Base-by-base conservation (phyloP, 2,329 filamentous ascomycete genomes). In the Colletotrichum ledebouriae region DNA sequence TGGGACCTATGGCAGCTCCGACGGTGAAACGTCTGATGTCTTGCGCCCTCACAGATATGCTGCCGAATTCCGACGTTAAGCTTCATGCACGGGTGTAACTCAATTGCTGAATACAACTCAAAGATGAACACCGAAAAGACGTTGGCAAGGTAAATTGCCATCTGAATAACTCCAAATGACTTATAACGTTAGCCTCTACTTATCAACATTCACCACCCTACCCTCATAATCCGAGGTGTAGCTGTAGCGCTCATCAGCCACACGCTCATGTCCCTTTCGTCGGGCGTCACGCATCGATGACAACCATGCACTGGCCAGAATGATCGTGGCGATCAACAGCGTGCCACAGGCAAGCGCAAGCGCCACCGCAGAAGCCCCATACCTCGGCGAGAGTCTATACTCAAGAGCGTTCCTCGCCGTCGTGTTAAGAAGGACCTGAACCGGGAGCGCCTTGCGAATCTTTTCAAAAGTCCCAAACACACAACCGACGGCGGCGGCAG, bases 21-120 rank as follows among this genome's bases (percentile, higher is more conserved):
- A 62, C 29, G 44, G 22, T 67, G 64, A 67, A 67, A 67, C 64
- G 22, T 67, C 59, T 46, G 59, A 64, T 64, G 64, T 67, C 59
- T 63, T 59, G 39, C 59, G 46, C 6, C 11, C 13, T 22, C 13
- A 25, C 15, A n/a, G 9, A 33, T 34, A 41, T 12, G 17, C 52
- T 15, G 47, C 12, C 12, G n/a, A 47, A 55, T 25, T 5, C 39
- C 39, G 34, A 20, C 17, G 11, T 15, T 37, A 29, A 17, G 37
- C 47, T 20, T 39, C 9, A 39, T 15, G 37, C 37, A 39, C 11
- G 6, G 37, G 1, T 29, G 6, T 6, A 9, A 29, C 29, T 29
- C 29, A 29, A 29, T 29, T 29, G 29, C 9, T 29, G 6, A 29
- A 29, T 4, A 29, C 29, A 29, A 29, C 29, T 29, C 29, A 29